A percentile compares a stretch with the other conserved stretches of the same genome.
These are phyloP conservation scores for Harrya chromipes DNA, from an alignment of 768 basidiomycete genomes.

Conservation along the genomic window DNA sequence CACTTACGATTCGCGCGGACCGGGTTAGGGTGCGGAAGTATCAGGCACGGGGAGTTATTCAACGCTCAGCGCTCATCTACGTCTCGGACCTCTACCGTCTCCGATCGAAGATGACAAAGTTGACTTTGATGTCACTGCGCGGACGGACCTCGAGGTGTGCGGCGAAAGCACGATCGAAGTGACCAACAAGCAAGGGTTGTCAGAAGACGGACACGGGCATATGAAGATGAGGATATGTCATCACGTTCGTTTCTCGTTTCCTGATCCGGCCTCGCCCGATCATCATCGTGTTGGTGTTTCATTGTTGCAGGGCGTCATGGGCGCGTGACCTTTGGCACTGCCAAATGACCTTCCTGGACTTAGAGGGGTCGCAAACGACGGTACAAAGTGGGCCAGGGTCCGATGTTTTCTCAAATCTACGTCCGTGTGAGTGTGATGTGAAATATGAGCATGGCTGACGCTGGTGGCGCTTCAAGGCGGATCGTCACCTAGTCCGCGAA, in stretches of 20 bases:
- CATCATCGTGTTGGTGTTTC: neutral
- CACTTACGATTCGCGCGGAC: neutral
- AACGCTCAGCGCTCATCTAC: neutral
- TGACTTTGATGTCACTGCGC: slow-evolving; percentile 7
- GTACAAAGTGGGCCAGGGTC: neutral
- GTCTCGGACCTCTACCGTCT: neutral
- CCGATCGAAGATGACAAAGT: slow-evolving; percentile 5
- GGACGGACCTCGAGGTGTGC: slow-evolving; percentile 14
- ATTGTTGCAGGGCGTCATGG: too few species aligned
- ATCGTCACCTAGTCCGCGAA: slow-evolving; percentile 8
- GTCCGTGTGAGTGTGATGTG: slow-evolving; percentile 13
- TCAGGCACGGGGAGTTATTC: neutral
- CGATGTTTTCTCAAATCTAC: too few species aligned
- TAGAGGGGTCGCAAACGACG: neutral
- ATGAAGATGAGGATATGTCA: slow-evolving; percentile 1
- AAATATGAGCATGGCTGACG: neutral
- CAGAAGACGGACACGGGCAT: neutral
- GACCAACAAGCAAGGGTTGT: neutral
- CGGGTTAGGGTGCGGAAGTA: neutral
- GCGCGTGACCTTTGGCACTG: neutral
- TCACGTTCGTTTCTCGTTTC: neutral
- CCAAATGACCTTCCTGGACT: neutral
- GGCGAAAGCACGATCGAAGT: neutral
- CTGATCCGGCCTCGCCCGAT: neutral
- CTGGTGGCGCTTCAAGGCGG: slow-evolving; percentile 2